These are phyloP conservation scores for Ustilago hordei DNA, from an alignment of 1,284 basidiomycete species.

Conservation along the genomic window DNA sequence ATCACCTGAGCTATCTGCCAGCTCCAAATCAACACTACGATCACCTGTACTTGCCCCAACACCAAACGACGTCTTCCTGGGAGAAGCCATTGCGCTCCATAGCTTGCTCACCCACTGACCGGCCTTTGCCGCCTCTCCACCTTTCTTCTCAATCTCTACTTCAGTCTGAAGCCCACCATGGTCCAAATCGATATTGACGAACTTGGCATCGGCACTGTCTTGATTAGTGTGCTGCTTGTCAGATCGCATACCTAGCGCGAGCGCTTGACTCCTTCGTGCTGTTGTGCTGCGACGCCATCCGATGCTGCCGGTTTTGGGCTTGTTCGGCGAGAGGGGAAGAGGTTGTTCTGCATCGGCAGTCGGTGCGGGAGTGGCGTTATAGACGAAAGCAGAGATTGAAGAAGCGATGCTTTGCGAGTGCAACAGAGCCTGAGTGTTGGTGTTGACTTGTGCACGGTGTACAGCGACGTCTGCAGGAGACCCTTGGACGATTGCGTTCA, in stretches of 20 bases:
- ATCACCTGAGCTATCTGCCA: constrained; percentile 16
- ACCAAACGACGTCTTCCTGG: constrained; percentile 23
- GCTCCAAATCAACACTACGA: constrained; percentile 36
- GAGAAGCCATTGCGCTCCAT: constrained; percentile 38
- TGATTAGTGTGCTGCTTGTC: constrained; percentile 7
- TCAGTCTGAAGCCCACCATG: constrained; percentile 17
- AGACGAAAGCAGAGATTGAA: constrained; percentile 56
- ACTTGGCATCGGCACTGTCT: constrained; percentile 32
- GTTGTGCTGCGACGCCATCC: constrained; percentile 34
- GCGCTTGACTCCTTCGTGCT: constrained; percentile 17
- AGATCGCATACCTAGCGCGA: constrained; percentile 23
- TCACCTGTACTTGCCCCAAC: constrained; percentile 14
- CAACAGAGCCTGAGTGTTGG: constrained; percentile 9
- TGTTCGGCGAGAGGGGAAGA: constrained; percentile 16
- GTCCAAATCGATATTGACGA: constrained; percentile 49
- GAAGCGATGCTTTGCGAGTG: constrained; percentile 55
- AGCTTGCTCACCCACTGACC: constrained; percentile 49
- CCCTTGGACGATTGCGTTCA: constrained; percentile 18
- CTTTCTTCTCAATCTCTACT: constrained; percentile 21
- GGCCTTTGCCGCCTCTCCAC: constrained; percentile 13
- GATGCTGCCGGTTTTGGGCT: constrained; percentile 17
- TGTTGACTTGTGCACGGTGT: constrained; percentile 26
- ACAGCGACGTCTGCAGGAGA: constrained; percentile 22
- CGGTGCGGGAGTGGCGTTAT: constrained; percentile 53
- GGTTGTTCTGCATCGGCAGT: constrained; percentile 2